Evolutionary conservation across 106 monocot genomes (phyloP), one percentile per base, ranked within the genome.

Genomic region (Xerophyta viscosa): DNA sequence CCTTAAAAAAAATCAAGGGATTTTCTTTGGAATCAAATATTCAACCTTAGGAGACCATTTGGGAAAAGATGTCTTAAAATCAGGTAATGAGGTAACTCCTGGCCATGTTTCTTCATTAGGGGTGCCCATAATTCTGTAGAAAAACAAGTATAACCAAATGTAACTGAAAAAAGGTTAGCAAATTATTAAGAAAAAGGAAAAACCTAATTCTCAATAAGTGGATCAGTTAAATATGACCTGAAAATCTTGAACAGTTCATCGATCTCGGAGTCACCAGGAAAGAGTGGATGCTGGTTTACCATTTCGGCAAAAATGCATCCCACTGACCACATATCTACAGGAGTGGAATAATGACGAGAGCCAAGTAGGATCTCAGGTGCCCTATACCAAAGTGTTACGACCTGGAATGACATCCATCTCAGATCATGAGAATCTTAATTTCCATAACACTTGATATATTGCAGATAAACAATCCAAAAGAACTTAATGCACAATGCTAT

Each of bases 261-360:
- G 45, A 98, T 90, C 58, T 98, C 98, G 28, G 98, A 98, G 45
- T 98, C 98, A 20, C 90, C 98, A 62, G 90, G 98, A 48, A 98
- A 98, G 5, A 98, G 46, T 18, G 98, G 86, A 3, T 66, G 61
- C 58, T 80, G 79, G 28, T 79, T 98, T 26, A 86, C 83, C 98
- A 98, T 90, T 69, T 98, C 90, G 18, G 98, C 98, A 77, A 98
- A 98, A 20, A 98, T 98, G 58, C 98, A 98, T 22, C 90, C 98
- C 19, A 98, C 86, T n/a, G 90, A 98, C 98, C 98, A 98, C 39
- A 99, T 66, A 72, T 98, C 98, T 39, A 86, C 86, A 28, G 98
- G 98, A 48, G 86, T 86, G 2, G 98, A 98, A 57, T 98, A 98
- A 46, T 86, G 86, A 11, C 82, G 58, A 20, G 90, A 71, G 27